Base-by-base conservation (phyloP, 129 eudicot species). In the Rutidosis leptorrhynchoides region DNA sequence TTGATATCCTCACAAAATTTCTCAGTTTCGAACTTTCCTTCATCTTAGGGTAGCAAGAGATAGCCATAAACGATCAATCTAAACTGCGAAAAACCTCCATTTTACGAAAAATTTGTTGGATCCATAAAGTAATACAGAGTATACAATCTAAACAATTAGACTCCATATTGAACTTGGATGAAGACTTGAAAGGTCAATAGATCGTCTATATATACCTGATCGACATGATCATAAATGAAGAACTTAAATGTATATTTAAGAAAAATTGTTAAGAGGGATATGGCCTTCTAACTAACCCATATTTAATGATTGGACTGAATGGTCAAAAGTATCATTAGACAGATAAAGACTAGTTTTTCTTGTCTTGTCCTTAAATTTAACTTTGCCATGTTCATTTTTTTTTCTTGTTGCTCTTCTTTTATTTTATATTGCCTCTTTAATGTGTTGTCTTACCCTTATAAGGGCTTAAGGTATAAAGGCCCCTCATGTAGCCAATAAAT, bases 281-380 rank as follows among this genome's bases (percentile, higher is more conserved):
- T 78, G 80, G 62, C 66, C 80, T 79, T 73, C 85, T 76, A 12
- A 75, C 77, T 64, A 56, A 75, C 78, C 62, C 81, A 68, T 59
- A 49, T 77, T 10, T 40, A 40, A 40, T 79, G 85, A 86, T 86
- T 84, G 89, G 95, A 83, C 72, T 74, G 22, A 78, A 65, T 75
- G 82, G 90, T 92, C 98, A 92, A 88, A 81, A 80, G 84, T 70
- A 69, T n/a, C 78, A 88, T 92, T 71, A 78, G 77, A 83, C 85
- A 70, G 70, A 78, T 46, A 68, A 77, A 64, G 96, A 85, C 85
- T 67, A 60, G 64, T 74, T 81, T 81, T 79, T 91, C 90, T 76
- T 78, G 80, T 88, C 95, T 48, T 87, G 95, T 85, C 96, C 81
- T 69, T 46, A 53, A 69, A 62, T 72, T 40, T 74, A 62, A 77